A percentile compares a stretch with the other conserved stretches of the same genome.
Conservation (phyloP, 805 yeast species). For the Saccharomycopsis sp. region DNA sequence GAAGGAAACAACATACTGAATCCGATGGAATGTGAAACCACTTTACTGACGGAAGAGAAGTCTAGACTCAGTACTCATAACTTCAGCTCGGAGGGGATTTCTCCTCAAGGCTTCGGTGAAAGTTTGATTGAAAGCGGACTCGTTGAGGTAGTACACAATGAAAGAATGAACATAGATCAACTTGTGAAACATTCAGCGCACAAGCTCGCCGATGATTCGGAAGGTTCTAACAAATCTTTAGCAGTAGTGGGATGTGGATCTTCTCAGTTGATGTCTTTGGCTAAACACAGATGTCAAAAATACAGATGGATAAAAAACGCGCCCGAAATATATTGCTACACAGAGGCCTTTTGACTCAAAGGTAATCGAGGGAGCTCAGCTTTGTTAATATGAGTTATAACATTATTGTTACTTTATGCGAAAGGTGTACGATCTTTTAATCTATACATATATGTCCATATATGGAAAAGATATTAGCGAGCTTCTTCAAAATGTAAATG, state of each 20-base stretch:
- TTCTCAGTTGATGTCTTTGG: constrained; percentile 26
- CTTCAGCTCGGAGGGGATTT: neutral
- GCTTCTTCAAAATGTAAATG: constrained; percentile 60
- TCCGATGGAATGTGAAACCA: neutral
- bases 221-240: constrained; percentile 25
- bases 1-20: no score
- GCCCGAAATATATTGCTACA: constrained; percentile 38
- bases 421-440: no score
- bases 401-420: neutral
- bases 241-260: constrained; percentile 41
- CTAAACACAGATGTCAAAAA: constrained; percentile 29
- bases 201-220: constrained; percentile 16
- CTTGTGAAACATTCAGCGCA: constrained; percentile 2
- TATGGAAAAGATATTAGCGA: no score
- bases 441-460: constrained; percentile 1
- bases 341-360: constrained; percentile 25
- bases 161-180: constrained; percentile 1
- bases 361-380: neutral
- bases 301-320: constrained; percentile 27
- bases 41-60: neutral
- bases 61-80: neutral
- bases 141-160: constrained; percentile 18
- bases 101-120: neutral
- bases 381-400: neutral
- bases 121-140: constrained; percentile 22